phyloP scores from a whole-genome alignment of 176 grass and related monocot genomes.

The Triticum dicoccoides region DNA sequence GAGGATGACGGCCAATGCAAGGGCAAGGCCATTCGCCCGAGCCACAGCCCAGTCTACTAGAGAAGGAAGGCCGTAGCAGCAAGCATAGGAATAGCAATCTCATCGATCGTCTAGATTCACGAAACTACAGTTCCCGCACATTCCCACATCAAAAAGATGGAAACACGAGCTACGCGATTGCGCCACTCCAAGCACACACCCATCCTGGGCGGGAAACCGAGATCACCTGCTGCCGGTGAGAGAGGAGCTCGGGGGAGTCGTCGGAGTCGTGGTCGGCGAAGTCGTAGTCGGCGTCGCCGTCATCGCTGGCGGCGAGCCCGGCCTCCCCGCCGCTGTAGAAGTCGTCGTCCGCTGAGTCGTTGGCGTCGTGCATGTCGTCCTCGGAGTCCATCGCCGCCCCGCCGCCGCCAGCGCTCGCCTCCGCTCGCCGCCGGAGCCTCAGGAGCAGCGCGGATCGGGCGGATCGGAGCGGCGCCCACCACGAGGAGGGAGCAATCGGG shows the following conservation, averaged over 20 bases:
- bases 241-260: conserved; percentile 64
- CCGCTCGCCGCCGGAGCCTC: conserved; percentile 43
- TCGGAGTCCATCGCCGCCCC: conserved; percentile 78
- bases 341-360: conserved; percentile 64
- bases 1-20: neutral
- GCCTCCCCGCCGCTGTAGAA: conserved; percentile 93
- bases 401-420: conserved; percentile 26
- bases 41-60: neutral
- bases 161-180: neutral
- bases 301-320: conserved; percentile 67
- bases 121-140: conserved; percentile 14
- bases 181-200: conserved; percentile 2
- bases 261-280: conserved; percentile 94
- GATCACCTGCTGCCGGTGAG: conserved; percentile 79
- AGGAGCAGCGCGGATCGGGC: conserved; percentile 67
- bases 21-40: conserved; percentile 1
- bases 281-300: conserved; percentile 89
- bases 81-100: conserved; percentile 2
- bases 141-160: conserved; percentile 22
- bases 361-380: conserved; percentile 97
- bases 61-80: neutral
- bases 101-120: conserved; percentile 33
- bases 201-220: neutral
- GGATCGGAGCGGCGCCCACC: conserved; percentile 67
- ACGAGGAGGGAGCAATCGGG: conserved; percentile 52